These are phyloP conservation scores for Choiromyces venosus DNA, from an alignment of 495 filamentous ascomycete genomes.

Conservation along the genomic window DNA sequence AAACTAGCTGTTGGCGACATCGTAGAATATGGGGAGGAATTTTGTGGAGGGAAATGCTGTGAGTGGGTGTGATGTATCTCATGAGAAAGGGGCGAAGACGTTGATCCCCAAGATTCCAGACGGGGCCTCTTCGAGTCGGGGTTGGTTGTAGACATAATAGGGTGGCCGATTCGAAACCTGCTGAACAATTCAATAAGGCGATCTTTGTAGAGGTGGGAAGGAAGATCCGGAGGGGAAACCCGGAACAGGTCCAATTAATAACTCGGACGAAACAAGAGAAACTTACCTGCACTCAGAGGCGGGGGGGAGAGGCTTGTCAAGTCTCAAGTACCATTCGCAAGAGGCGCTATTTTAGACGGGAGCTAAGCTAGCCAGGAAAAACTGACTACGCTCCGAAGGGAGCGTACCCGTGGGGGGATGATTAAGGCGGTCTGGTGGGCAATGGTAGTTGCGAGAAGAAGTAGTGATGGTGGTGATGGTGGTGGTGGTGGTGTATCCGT, in stretches of 20 bases:
- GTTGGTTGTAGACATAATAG: slow-evolving; percentile 39
- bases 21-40: slow-evolving; percentile 36
- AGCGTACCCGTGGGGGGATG: slow-evolving; percentile 29
- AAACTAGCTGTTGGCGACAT: slow-evolving; percentile 26
- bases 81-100: slow-evolving; percentile 34
- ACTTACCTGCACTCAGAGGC: slow-evolving; percentile 11
- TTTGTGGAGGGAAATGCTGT: slow-evolving; percentile 36
- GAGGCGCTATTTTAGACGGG: slow-evolving; percentile 7
- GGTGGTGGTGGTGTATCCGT: not conserved
- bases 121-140: slow-evolving; percentile 39
- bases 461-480: not conserved
- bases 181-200: slow-evolving; percentile 34
- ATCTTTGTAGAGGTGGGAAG: slow-evolving; percentile 32
- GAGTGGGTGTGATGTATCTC: slow-evolving; percentile 33
- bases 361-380: slow-evolving; percentile 15
- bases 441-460: not conserved
- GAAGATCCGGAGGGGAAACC: slow-evolving; percentile 32
- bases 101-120: slow-evolving; percentile 37
- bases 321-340: slow-evolving; percentile 38
- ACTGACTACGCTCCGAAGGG: slow-evolving; percentile 30
- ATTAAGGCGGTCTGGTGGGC: not conserved
- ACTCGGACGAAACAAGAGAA: slow-evolving; percentile 13
- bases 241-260: slow-evolving; percentile 33
- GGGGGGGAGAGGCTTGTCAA: slow-evolving; percentile 21
- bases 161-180: slow-evolving; percentile 34